A percentile compares a stretch with the other conserved stretches of the same genome.
phyloP scores from a whole-genome alignment of 148 eudicot species.

The Rhododendron molle region DNA sequence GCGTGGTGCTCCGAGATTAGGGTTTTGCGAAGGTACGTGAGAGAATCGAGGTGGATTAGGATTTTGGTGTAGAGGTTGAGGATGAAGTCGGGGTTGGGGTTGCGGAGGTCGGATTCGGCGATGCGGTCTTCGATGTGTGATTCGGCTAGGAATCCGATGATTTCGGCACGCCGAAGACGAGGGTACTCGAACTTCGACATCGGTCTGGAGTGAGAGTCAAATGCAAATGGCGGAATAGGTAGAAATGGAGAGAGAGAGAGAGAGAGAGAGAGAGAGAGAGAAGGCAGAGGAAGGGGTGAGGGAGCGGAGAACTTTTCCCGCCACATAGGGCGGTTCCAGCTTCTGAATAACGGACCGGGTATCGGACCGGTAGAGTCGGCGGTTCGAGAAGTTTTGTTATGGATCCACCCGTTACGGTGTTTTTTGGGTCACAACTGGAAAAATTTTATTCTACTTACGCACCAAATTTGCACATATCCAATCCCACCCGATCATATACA shows the following conservation, averaged over 20 bases:
- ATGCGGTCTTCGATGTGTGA: conserved; percentile 31
- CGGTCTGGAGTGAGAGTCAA: background rate
- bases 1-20: background rate
- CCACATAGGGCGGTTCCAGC: background rate
- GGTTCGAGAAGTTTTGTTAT: no score
- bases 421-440: no score
- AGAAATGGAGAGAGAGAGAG: background rate
- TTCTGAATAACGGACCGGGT: background rate
- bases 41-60: conserved; percentile 40
- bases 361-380: no score
- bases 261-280: background rate
- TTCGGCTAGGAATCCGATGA: conserved; percentile 33
- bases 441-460: no score
- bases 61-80: conserved; percentile 48
- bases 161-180: conserved; percentile 42
- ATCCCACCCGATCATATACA: no score
- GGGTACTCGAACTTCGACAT: conserved; percentile 58
- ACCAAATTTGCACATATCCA: no score
- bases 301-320: no score
- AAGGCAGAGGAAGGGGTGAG: background rate
- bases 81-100: conserved; percentile 54
- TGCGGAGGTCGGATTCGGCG: conserved; percentile 48
- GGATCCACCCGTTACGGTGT: no score
- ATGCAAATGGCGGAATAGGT: background rate
- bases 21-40: conserved; percentile 37